Percentiles rank a stretch among this genome's conserved stretches.
phyloP scores from a whole-genome alignment of 352 stramenopile species.

The Elongisporangium prolatum region DNA sequence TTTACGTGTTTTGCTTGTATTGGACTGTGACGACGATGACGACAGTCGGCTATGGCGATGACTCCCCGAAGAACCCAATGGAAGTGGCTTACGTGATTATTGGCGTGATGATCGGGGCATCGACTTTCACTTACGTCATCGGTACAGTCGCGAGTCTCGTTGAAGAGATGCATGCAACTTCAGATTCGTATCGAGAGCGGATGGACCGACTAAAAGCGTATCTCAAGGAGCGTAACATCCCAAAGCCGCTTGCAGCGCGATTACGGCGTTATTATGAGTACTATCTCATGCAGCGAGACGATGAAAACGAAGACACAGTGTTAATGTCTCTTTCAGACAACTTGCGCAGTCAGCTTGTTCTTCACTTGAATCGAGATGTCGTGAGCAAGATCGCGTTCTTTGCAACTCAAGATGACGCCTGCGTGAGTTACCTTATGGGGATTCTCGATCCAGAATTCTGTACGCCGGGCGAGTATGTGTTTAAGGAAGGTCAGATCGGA shows the following conservation, averaged over 20 bases:
- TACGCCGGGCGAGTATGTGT: conserved; percentile 73
- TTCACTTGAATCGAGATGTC: conserved; percentile 78
- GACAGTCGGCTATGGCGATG: conserved; percentile 74
- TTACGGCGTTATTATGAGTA: conserved; percentile 81
- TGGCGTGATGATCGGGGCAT: conserved; percentile 54
- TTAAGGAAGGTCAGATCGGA: conserved; percentile 77
- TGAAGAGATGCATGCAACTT: conserved; percentile 54
- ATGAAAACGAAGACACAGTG: conserved; percentile 70
- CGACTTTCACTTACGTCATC: conserved; percentile 76
- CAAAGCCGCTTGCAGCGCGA: conserved; percentile 41
- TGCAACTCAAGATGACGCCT: conserved; percentile 69
- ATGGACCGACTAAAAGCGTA: conserved; percentile 80
- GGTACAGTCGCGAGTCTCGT: conserved; percentile 75
- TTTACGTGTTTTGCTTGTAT: conserved; percentile 73
- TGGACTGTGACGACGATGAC: conserved; percentile 81
- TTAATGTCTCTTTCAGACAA: conserved; percentile 69
- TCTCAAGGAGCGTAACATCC: conserved; percentile 55
- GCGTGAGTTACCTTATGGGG: conserved; percentile 80
- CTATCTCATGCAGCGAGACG: conserved; percentile 66
- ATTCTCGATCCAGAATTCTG: conserved; percentile 78
- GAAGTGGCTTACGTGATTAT: conserved; percentile 54
- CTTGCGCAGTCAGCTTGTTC: conserved; percentile 61
- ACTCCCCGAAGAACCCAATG: conserved; percentile 40
- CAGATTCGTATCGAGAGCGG: conserved; percentile 44
- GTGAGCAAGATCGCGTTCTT: conserved; percentile 83